Evolutionary conservation across 305 asterid genomes (phyloP).

Genomic region (Plantago coronopus): DNA sequence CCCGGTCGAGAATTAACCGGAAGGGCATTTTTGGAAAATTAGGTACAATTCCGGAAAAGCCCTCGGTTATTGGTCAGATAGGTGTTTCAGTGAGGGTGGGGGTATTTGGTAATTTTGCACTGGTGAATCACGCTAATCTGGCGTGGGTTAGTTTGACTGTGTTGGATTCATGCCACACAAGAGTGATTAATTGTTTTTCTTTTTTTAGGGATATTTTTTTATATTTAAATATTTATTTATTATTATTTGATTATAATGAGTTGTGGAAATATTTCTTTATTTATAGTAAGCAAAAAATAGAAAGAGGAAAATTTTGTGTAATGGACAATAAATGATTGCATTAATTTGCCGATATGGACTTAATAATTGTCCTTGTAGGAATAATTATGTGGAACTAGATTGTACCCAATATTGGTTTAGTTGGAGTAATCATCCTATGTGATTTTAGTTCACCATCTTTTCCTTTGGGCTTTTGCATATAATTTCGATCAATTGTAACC

Average conservation of each 20-base stretch:
- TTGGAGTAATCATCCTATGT: neutral
- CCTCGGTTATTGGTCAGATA: conserved; percentile 15
- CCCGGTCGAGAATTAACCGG: conserved; percentile 44
- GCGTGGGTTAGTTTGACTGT: conserved; percentile 30
- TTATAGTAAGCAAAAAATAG: no score
- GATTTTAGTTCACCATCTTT: neutral
- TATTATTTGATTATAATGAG: no score
- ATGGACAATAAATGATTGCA: conserved; percentile 17
- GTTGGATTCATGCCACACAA: conserved; percentile 22
- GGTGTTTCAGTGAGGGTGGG: conserved; percentile 1
- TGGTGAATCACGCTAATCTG: conserved; percentile 24
- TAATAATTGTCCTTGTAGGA: neutral
- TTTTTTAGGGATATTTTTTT: conserved; percentile 3
- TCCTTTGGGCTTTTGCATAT: no score
- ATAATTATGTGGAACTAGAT: neutral
- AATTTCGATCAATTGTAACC: no score
- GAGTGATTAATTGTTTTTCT: conserved; percentile 23
- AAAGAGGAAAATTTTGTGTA: neutral
- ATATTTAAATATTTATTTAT: neutral
- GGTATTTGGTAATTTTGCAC: conserved; percentile 12
- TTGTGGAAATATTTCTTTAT: neutral
- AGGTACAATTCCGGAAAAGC: conserved; percentile 10
- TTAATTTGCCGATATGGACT: conserved; percentile 16
- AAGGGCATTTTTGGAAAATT: conserved; percentile 27
- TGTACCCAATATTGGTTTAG: neutral